These are phyloP conservation scores for Zelonia costaricensis DNA, from an alignment of 208 protist genomes.

Conservation along the genomic window DNA sequence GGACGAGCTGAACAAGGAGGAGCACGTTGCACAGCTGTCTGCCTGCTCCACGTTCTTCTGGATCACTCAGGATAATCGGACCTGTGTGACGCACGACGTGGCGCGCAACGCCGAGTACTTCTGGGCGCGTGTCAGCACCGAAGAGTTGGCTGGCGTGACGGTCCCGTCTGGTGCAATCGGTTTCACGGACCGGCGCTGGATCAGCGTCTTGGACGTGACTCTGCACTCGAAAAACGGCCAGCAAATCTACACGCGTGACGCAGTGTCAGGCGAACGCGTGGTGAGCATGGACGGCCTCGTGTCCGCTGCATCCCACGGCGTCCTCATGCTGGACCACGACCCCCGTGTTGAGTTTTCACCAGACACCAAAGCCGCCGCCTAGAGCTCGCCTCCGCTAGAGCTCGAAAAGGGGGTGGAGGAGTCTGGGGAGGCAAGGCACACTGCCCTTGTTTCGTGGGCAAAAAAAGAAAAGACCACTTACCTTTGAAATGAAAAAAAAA, in stretches of 20 bases:
- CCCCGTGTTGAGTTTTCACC: no score
- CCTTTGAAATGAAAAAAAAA: no score
- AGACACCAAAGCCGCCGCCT: no score
- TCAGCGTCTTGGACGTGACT: slow-evolving; percentile 33
- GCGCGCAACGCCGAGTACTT: not conserved
- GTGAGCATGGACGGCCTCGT: slow-evolving; percentile 32
- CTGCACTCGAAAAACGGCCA: not conserved
- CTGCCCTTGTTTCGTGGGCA: no score
- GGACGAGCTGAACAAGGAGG: slow-evolving; percentile 9
- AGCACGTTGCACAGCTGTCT: slow-evolving; percentile 1
- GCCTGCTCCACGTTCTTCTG: slow-evolving; percentile 30
- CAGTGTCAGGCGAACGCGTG: slow-evolving; percentile 5
- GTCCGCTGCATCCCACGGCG: no score
- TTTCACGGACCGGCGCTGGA: slow-evolving; percentile 42
- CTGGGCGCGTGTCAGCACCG: not conserved
- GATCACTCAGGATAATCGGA: slow-evolving; percentile 5
- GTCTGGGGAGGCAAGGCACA: no score
- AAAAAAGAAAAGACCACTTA: no score
- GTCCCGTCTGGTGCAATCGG: not conserved
- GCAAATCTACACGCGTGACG: slow-evolving; percentile 43
- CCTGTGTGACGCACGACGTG: not conserved
- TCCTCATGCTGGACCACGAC: no score
- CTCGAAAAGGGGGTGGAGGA: no score
- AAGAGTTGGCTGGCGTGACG: not conserved
- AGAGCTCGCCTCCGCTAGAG: no score